Evolutionary conservation across 2,329 filamentous ascomycete genomes (phyloP), one percentile per base, ranked within the genome.

Genomic region (Fusarium buxicola): DNA sequence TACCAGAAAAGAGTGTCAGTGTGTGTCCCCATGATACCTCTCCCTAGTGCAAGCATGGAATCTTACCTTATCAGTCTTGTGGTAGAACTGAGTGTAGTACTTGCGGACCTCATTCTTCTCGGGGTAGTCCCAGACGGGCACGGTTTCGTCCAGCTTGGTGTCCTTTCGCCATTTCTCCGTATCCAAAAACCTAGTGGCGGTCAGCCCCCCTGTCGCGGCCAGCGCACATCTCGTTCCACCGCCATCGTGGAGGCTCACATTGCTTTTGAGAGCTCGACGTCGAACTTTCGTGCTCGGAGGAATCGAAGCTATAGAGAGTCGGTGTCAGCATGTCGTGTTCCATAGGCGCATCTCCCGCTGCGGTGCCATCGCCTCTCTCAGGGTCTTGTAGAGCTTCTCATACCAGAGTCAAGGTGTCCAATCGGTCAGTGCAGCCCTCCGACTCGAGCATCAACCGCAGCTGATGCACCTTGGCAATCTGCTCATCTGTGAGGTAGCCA

Each of bases 1-100:
- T 97, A 67, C 32, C 32, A 24, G 12, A 15, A 46, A 41, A 35
- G 35, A 44, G 40, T 74, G 30, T 58, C 56, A 68, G 63, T 36
- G 43, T 15, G 25, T 44, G 30, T 51, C 21, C 38, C 49, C 50
- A 50, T 44, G 50, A 43, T 45, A 16, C 40, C 50, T 58, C 49
- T 30, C 35, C 35, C 28, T 36, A 16, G 31, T 27, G 12, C 25
- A 9, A 21, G 46, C 15, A n/a, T 28, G 13, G 35, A 43, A 25
- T 28, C 72, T 53, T 76, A 89, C 88, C 81, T 92, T 93, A 80
- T 95, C 92, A 11, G 89, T 94, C 83, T 97, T 97, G 86, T 99
- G 95, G 83, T 99, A 99, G 84, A 95, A 99, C 81, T 99, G 95
- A 43, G 92, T 92, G 81, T 99, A 99, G 84, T 91, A 97, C 79